Evolutionary conservation across 306 rosid species (phyloP), one percentile per base, ranked within the genome.

Genomic region (Hippophae gyantsensis): DNA sequence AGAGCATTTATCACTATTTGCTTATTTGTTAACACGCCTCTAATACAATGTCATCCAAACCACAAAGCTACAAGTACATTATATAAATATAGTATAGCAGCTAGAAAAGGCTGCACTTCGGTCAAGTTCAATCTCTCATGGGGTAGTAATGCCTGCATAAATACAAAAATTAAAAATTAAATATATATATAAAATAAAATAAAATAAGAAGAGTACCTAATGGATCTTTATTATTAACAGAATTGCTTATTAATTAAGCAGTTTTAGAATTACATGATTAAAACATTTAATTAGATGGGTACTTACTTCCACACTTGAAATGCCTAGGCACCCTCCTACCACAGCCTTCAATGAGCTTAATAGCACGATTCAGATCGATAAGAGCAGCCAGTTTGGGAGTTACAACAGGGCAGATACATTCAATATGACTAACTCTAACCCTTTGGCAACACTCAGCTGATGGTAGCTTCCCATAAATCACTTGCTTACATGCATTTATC

Each of bases 281-380:
- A 32, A 26, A 42, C 3, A 54, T 25, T 3, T 26, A 54, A 2
- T 26, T 8, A 9, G 40, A 42, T 25, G 7, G 5, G 38, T 18
- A 9, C 55, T 66, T 44, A 65, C 76, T 66, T 13, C 68, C 72
- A 48, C 77, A 65, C 57, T 60, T 66, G 72, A 54, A 72, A 56
- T 61, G 70, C 52, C 62, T 65, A 48, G 71, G 68, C 23, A 69
- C 68, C 5, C 42, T 51, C 43, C 71, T 59, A 46, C 74, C 74
- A 7, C 79, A 74, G 2, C 64, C 55, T 64, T 69, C 23, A 8
- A 69, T 60, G 8, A 54, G 74, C 10, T 43, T 48, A 26, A 64
- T 50, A 14, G 44, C 56, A 45, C 78, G 78, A 12, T 41, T 57
- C 50, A 65, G 13, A 9, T 71, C 69, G 6, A 71, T 43, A 6